These are phyloP conservation scores for Golubevia sp. DNA, from an alignment of 1,284 basidiomycete species.

Conservation along the genomic window DNA sequence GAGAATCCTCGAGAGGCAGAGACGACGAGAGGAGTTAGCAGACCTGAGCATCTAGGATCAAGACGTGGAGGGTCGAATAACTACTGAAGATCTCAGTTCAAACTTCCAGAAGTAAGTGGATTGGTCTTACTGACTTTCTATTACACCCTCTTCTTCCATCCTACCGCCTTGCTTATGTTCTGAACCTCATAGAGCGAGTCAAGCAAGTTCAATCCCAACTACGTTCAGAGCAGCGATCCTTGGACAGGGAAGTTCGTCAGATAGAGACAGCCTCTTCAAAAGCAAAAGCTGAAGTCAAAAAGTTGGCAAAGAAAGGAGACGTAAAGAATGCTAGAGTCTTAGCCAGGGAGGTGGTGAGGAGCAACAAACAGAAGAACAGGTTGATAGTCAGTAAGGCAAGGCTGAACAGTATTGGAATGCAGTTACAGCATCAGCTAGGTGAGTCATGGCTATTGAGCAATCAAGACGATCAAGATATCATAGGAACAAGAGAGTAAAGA, in stretches of 20 bases:
- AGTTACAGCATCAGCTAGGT: slow-evolving; percentile 93
- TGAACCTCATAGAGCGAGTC: slow-evolving; percentile 24
- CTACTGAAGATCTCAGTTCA: slow-evolving; percentile 85
- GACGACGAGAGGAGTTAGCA: not conserved
- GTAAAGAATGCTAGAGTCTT: slow-evolving; percentile 88
- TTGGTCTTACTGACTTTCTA: slow-evolving; percentile 24
- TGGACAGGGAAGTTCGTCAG: slow-evolving; percentile 64
- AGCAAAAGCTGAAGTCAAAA: slow-evolving; percentile 81
- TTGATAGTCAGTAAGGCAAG: slow-evolving; percentile 90
- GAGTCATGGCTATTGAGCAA: slow-evolving; percentile 61
- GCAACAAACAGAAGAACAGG: slow-evolving; percentile 90
- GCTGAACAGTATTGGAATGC: slow-evolving; percentile 86
- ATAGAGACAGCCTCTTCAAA: slow-evolving; percentile 82
- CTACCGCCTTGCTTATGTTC: not conserved
- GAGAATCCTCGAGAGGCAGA: slow-evolving; percentile 83
- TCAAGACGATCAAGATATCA: no score
- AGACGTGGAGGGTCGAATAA: slow-evolving; percentile 77
- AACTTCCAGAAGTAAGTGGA: slow-evolving; percentile 62
- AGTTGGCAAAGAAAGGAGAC: slow-evolving; percentile 88
- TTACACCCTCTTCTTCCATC: slow-evolving; percentile 10
- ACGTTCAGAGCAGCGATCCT: slow-evolving; percentile 44
- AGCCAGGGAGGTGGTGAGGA: slow-evolving; percentile 90
- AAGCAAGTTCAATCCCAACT: slow-evolving; percentile 48
- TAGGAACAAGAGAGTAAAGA: no score
- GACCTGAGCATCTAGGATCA: slow-evolving; percentile 3